Conservation (phyloP, 116 monocot species). For the Posidonia oceanica region DNA sequence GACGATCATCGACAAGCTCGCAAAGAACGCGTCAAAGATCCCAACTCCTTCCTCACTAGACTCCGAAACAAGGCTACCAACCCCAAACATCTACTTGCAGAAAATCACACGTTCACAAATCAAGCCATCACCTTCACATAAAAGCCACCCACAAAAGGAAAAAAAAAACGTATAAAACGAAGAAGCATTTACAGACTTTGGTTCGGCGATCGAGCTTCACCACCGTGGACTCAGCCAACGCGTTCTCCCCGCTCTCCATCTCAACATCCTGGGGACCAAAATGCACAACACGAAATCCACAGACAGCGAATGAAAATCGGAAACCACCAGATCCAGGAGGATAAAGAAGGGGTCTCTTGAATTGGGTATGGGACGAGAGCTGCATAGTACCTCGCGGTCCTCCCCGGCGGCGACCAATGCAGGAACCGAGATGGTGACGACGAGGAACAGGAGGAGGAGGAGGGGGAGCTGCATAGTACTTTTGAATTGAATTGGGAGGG, state of each 20-base stretch:
- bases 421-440: no score
- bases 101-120: not conserved
- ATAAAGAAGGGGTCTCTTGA: no score
- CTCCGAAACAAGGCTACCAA: conserved; percentile 7
- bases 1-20: conserved; percentile 87
- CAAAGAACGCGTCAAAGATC: conserved; percentile 79
- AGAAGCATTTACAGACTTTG: conserved; percentile 18
- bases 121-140: not conserved
- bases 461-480: no score
- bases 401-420: no score
- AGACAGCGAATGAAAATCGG: no score
- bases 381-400: no score
- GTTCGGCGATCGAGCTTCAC: conserved; percentile 41
- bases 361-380: no score
- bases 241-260: conserved; percentile 16
- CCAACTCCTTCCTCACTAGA: conserved; percentile 34
- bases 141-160: not conserved
- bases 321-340: no score
- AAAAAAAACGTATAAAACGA: not conserved
- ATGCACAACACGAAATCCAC: no score
- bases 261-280: conserved; percentile 13
- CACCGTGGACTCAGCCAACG: conserved; percentile 1
- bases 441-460: no score
- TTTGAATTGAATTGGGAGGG: no score
- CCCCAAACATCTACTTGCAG: conserved; percentile 37